Base-by-base conservation (phyloP, 176 grass and related monocot genomes). In the Eragrostis nindensis region DNA sequence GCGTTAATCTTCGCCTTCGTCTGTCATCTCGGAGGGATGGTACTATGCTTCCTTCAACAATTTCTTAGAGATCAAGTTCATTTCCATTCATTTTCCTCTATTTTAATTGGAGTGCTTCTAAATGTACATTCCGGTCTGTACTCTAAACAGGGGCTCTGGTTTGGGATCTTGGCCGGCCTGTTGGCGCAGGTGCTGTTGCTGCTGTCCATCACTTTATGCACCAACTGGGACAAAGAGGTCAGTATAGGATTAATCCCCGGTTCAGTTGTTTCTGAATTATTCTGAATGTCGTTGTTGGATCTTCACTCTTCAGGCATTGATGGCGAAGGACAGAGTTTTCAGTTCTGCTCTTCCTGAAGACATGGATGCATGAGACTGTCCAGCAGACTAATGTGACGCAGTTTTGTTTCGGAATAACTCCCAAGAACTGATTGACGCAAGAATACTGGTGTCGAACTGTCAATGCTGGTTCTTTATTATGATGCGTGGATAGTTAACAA, bases 241-340 rank as follows among this genome's bases (percentile, higher is more conserved):
- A 59, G 73, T 30, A 74, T 38, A 22, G 4, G 2, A 7, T 38
- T n/a, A 15, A 11, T 5, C 16, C 13, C 10, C 0, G 8, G 71
- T 55, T 8, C 30, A 13, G 0, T 14, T 39, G 18, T 55, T 56
- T 40, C 19, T 29, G 11, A 22, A 10, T 4, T 56, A 12, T 24
- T 10, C 19, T 75, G 19, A 75, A 60, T 43, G 21, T 11, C 17
- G 5, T 8, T 60, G 1, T 75, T 75, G 21, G 7, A 11, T 60
- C 53, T 59, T 8, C 73, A 75, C 11, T 60, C 53, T 59, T 8
- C 73, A 75, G 38, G 73, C 53, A 17, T 7, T 43, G 0, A 60
- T 17, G 30, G 84, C 91, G 0, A 87, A 78, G 62, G 81, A 87
- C 11, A 89, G 84, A 52, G 91, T 93, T 19, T 82, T 61, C 53